Base-by-base conservation (phyloP, 1,284 basidiomycete genomes). In the Moesziomyces sp. region DNA sequence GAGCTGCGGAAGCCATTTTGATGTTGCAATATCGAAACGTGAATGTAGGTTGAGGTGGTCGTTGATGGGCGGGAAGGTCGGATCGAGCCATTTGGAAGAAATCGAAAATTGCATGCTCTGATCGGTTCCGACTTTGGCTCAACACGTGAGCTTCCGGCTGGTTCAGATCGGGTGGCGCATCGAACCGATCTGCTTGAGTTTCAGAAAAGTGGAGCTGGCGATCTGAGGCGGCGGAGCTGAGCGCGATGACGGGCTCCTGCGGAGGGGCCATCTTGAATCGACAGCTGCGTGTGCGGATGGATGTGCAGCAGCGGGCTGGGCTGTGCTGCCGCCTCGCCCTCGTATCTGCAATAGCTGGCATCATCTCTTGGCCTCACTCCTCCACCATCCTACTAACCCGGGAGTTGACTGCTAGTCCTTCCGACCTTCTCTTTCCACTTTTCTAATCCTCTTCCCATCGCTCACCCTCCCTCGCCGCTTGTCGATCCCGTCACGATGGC, bases 321-420 rank as follows among this genome's bases (percentile, higher is more conserved):
- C 30, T 18, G 35, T 14, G 13, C 14, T 38, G 14, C 14, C 35
- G 35, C 14, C 35, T 38, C 35, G 16, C 11, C 5, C 13, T 18
- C 35, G 16, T 11, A 18, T 38, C 3, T 6, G 14, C 13, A 16
- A 38, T 14, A 30, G 30, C 9, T 8, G 30, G 30, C 53, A 5
- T 19, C 49, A 9, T 43, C 34, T 1, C 13, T 40, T 47, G 24
- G 16, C 40, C 26, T 43, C 35, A 24, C 38, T 42, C 30, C 26
- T 28, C 16, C 26, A 49, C 43, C n/a, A 44, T 19, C 40, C 24
- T 26, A 4, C 9, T 14, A 56, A 13, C 24, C 7, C 51, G 66
- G 60, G 68, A 76, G 76, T 74, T 42, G 77, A 79, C 76, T 77
- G 78, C 74, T 77, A 70, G 78, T 79, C 73, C 78, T 77, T 59